Evolutionary conservation across 495 filamentous ascomycete species (phyloP).

Genomic region (Lepidopterella palustris): DNA sequence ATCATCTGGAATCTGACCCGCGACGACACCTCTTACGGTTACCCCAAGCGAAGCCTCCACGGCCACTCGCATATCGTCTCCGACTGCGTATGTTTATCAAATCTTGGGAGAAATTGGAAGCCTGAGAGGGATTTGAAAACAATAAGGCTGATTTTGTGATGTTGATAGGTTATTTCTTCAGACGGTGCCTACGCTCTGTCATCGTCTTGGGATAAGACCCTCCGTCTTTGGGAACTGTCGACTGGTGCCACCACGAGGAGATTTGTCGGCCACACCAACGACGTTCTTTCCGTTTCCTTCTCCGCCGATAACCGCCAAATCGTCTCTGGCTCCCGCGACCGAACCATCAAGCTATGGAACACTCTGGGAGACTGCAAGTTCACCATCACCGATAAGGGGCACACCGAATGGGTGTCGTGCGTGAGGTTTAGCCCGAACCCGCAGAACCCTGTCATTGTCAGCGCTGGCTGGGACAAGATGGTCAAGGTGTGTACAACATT

Average conservation of each 20-base stretch:
- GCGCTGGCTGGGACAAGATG: slow-evolving; percentile 98
- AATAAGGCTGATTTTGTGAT: slow-evolving; percentile 18
- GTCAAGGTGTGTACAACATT: slow-evolving; percentile 76
- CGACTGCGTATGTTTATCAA: slow-evolving; percentile 78
- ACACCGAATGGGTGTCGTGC: slow-evolving; percentile 99
- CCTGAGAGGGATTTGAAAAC: slow-evolving; percentile 7
- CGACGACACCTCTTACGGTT: slow-evolving; percentile 93
- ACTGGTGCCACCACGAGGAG: slow-evolving; percentile 93
- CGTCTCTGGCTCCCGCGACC: slow-evolving; percentile 95
- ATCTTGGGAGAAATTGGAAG: slow-evolving; percentile 17
- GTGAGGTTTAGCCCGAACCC: slow-evolving; percentile 99
- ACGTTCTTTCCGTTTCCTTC: slow-evolving; percentile 99
- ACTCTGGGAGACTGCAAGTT: slow-evolving; percentile 99
- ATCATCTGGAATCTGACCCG: slow-evolving; percentile 99
- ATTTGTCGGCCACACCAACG: slow-evolving; percentile 98
- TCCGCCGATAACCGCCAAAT: slow-evolving; percentile 99
- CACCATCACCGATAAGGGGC: slow-evolving; percentile 99
- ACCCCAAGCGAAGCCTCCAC: slow-evolving; percentile 96
- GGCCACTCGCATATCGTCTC: slow-evolving; percentile 99
- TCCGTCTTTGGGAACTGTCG: slow-evolving; percentile 98
- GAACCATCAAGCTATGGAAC: slow-evolving; percentile 99
- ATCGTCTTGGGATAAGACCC: slow-evolving; percentile 99
- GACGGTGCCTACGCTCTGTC: slow-evolving; percentile 99
- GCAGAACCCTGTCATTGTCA: slow-evolving; percentile 99
- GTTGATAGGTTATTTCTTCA: slow-evolving; percentile 92